Base-by-base conservation (phyloP, 306 rosid species). In the Geum urbanum region DNA sequence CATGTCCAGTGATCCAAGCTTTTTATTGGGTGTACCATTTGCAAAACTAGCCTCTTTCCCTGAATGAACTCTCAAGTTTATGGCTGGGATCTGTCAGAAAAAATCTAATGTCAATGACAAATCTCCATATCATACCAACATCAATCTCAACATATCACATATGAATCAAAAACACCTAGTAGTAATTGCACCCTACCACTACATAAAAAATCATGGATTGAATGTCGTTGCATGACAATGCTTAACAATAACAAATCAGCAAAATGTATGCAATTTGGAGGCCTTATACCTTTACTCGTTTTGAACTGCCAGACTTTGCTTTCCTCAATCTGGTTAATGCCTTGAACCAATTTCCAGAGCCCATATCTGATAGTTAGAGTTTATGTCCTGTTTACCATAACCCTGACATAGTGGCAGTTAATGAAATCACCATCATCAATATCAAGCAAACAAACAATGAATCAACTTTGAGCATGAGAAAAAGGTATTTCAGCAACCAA, bases 311-410 rank as follows among this genome's bases (percentile, higher is more conserved):
- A 18, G 44, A 20, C 76, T 84, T 91, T 16, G 86, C 76, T 78
- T 83, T 95, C 84, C 86, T 87, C 65, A 74, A 80, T 50, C 82
- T 81, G 67, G 85, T 80, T 54, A 91, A 83, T 10, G 86, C 74
- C 89, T 83, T 95, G 78, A 95, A 87, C 99, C 97, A 95, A 73
- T 76, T 60, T 74, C 99, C 99, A 67, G 99, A 89, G 70, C 95
- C 97, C 99, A 95, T 95, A 62, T 63, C 75, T 52, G 69, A 69
- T 35, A 50, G 66, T 44, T 62, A 62, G 67, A 63, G 71, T 51
- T 82, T 79, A 55, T 69, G 19, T 69, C 67, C 75, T 82, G 53
- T 69, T 79, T 40, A 81, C 75, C 77, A 76, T 71, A 84, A 72
- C 54, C 97, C 85, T 85, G 79, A 19, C 41, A 27, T 1, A 27